Percentiles rank a stretch among this genome's conserved stretches.
Conservation (phyloP, 2,329 filamentous ascomycete species). For the Epichloe coenophiala region DNA sequence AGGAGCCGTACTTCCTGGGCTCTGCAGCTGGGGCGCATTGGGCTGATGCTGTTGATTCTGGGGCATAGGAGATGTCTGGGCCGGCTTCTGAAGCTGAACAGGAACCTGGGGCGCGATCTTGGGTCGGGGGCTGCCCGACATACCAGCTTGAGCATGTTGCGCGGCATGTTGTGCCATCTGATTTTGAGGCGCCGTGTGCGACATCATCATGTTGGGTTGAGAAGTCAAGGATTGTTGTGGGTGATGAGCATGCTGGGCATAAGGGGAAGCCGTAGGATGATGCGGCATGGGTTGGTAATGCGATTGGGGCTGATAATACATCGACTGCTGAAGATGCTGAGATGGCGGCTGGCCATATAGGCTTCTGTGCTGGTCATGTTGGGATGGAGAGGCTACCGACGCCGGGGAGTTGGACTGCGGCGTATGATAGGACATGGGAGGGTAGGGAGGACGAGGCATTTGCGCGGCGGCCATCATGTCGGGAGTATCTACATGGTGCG, state of each 20-base stretch:
- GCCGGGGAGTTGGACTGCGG: constrained; percentile 91
- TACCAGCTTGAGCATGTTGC: constrained; percentile 39
- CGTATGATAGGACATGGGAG: constrained; percentile 82
- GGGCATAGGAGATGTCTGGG: constrained; percentile 29
- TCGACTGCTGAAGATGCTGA: constrained; percentile 65
- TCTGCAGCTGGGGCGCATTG: constrained; percentile 25
- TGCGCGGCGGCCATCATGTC: constrained; percentile 54
- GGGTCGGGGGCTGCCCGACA: constrained; percentile 47
- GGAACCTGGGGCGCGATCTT: constrained; percentile 52
- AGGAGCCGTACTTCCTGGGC: constrained; percentile 21
- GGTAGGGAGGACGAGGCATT: constrained; percentile 68
- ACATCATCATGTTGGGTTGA: constrained; percentile 55
- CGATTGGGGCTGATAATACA: constrained; percentile 57
- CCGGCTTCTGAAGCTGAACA: constrained; percentile 44
- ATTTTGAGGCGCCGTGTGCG: constrained; percentile 42
- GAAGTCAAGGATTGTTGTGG: constrained; percentile 42
- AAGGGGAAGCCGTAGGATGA: constrained; percentile 46
- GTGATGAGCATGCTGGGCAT: constrained; percentile 41
- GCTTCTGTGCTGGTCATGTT: constrained; percentile 78
- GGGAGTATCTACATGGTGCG: constrained; percentile 34
- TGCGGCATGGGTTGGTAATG: constrained; percentile 54
- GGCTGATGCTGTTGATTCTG: constrained; percentile 25
- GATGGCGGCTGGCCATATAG: constrained; percentile 71
- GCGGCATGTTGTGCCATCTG: constrained; percentile 41
- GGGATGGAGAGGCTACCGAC: constrained; percentile 78